Conservation (phyloP, 139 green algal species). For the Mesotaenium endlicherianum region DNA sequence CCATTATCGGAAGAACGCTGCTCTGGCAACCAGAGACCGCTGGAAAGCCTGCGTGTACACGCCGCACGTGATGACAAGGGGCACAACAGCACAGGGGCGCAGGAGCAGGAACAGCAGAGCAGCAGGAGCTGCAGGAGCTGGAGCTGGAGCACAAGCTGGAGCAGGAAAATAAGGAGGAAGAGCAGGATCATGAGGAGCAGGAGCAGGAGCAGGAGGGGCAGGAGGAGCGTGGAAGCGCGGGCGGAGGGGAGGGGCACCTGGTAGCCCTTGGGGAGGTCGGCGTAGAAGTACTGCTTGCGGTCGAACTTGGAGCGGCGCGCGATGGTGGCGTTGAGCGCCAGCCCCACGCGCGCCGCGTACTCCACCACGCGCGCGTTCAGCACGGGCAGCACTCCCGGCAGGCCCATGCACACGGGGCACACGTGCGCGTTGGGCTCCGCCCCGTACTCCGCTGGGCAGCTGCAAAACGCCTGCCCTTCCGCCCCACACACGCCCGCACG, state of each 20-base stretch:
- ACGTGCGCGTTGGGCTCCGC: conserved; percentile 84
- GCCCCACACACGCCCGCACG: too few relatives aligned
- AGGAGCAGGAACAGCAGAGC: neutral
- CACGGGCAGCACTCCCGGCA: conserved; percentile 63
- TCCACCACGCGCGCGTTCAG: conserved; percentile 38
- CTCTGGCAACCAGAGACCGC: too few relatives aligned
- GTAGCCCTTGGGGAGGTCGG: conserved; percentile 91
- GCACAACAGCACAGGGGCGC: too few relatives aligned
- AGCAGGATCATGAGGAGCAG: neutral
- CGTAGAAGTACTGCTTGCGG: conserved; percentile 99
- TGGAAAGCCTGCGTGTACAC: too few relatives aligned
- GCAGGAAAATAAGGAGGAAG: neutral
- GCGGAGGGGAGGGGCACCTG: conserved; percentile 13
- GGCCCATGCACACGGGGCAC: conserved; percentile 93
- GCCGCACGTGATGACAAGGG: too few relatives aligned
- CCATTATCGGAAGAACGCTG: too few relatives aligned
- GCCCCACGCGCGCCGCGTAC: conserved; percentile 42
- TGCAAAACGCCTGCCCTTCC: conserved; percentile 94
- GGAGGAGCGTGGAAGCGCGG: neutral
- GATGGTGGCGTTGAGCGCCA: conserved; percentile 82
- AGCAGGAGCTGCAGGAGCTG: neutral
- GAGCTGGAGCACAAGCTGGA: neutral
- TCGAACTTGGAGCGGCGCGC: conserved; percentile 88
- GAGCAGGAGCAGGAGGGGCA: neutral
- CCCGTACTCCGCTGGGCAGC: conserved; percentile 82